phyloP scores from a whole-genome alignment of 2,329 filamentous ascomycete species.

The Trichoderma simmonsii region DNA sequence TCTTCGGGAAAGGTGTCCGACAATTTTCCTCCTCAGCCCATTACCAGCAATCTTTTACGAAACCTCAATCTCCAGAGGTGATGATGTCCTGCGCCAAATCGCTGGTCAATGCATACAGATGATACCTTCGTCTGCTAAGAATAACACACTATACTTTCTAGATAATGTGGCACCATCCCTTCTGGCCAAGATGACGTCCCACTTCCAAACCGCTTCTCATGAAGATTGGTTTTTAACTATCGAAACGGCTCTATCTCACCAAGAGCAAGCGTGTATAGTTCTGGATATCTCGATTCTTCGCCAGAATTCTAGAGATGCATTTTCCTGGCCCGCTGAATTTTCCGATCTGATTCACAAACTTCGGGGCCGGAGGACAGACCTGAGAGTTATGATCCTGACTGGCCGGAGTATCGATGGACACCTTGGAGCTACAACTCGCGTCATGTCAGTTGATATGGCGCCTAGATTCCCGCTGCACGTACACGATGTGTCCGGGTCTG shows the following conservation, averaged over 20 bases:
- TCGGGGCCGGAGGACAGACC: background rate
- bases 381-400: background rate
- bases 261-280: background rate
- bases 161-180: fast-evolving
- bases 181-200: background rate
- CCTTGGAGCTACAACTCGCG: background rate
- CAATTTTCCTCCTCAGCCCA: background rate
- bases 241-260: background rate
- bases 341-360: background rate
- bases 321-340: background rate
- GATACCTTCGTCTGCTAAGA: background rate
- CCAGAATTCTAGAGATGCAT: too few species aligned
- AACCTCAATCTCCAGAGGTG: background rate
- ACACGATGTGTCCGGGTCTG: background rate
- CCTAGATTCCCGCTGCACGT: background rate
- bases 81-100: background rate
- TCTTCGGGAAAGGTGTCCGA: background rate
- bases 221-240: background rate
- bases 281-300: background rate
- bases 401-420: background rate
- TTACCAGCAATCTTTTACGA: background rate
- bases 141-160: too few species aligned
- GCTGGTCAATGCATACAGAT: background rate
- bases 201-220: background rate
- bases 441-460: background rate